phyloP scores from a whole-genome alignment of 306 rosid genomes.

The Prunus padus region DNA sequence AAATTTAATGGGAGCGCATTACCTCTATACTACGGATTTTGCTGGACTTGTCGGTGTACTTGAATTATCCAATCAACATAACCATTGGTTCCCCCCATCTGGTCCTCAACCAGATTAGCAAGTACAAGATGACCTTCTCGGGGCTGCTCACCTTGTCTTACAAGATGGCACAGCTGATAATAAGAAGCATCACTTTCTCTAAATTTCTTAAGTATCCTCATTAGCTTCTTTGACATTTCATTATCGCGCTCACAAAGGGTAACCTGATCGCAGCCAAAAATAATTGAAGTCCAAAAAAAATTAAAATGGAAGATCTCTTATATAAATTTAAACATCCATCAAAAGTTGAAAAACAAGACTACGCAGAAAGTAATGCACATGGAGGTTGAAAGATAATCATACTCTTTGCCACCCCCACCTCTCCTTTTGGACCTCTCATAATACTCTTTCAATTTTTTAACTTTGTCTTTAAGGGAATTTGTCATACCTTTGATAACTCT shows the following conservation, averaged over 20 bases:
- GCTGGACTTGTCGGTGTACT: slow-evolving; percentile 88
- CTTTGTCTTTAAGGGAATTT: slow-evolving; percentile 1
- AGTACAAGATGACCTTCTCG: slow-evolving; percentile 87
- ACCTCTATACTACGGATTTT: slow-evolving; percentile 63
- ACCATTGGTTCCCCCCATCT: slow-evolving; percentile 72
- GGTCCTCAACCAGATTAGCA: slow-evolving; percentile 90
- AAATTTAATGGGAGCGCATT: not conserved
- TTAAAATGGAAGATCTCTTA: not conserved
- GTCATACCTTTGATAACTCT: slow-evolving; percentile 89
- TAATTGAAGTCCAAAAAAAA: not conserved
- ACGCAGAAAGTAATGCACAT: not conserved
- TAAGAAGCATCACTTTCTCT: slow-evolving; percentile 66
- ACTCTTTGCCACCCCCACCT: not conserved
- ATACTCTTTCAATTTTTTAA: not conserved
- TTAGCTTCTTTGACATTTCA: slow-evolving; percentile 80
- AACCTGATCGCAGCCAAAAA: slow-evolving; percentile 47
- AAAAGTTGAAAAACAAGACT: not conserved
- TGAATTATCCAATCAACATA: slow-evolving; percentile 92
- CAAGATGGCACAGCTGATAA: slow-evolving; percentile 70
- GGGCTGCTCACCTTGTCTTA: slow-evolving; percentile 98
- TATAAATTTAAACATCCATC: not conserved
- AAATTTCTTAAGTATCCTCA: slow-evolving; percentile 55
- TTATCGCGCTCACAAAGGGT: slow-evolving; percentile 56
- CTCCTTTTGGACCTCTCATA: not conserved
- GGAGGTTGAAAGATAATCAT: not conserved